Base-by-base conservation (phyloP, 305 asterid genomes). In the Solanum aculeatissimum region DNA sequence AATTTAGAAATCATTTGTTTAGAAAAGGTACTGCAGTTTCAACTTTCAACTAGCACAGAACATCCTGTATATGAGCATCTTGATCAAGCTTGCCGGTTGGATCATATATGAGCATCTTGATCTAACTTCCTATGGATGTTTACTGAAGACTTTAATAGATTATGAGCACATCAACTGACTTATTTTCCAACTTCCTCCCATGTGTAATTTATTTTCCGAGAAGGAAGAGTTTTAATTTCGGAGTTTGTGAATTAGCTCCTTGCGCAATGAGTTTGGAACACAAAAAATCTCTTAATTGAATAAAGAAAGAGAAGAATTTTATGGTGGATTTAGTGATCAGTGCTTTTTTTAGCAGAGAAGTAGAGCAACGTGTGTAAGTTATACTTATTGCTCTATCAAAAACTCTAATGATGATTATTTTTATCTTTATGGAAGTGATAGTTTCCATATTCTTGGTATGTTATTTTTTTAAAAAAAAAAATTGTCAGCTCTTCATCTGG, bases 1-100 rank as follows among this genome's bases (percentile, higher is more conserved):
- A 83, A 85, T 83, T 86, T 88, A 86, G 71, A 78, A 86, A 86
- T 87, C 47, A 60, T 80, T 87, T 58, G 47, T 82, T 57, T 77
- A 87, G 83, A 84, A 85, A 54, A 45, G 83, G 71, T 83, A 80
- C 65, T 85, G 70, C 84, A 6, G 29, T 79, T 47, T 75, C 23
- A 75, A 75, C 15, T 75, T 45, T 74, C 8, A 74, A 74, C 9
- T 49, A 75, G 27, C 45, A 47, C 45, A 9, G 3, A 75, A 49
- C 81, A 15, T 75, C 18, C 49, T 75, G 81, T 47, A 9, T 47
- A 23, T 49, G 62, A 25, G 16, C 62, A 25, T 75, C 18, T 75
- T 75, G 81, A 75, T 75, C 43, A 27, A 15, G 62, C 77, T 69
- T 38, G 25, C 58, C 43, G 0, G 9, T 75, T 74, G 81, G 81